Base-by-base conservation (phyloP, 2,329 filamentous ascomycete species). In the Alternaria incomplexa region DNA sequence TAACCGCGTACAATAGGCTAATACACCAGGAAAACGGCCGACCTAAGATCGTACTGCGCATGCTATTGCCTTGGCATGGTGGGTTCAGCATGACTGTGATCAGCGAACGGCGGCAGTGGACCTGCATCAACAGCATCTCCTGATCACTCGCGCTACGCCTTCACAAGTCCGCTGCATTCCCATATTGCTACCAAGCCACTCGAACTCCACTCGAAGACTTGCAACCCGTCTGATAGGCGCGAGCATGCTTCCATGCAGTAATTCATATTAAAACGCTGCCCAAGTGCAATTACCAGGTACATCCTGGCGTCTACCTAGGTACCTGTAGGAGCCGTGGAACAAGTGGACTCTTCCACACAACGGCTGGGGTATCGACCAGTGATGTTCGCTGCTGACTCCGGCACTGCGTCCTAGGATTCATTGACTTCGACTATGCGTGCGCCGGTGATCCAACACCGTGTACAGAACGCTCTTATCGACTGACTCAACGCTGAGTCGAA, bases 101-200 rank as follows among this genome's bases (percentile, higher is more conserved):
- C 65, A 70, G 63, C 70, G 53, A 67, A 64, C 65, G 60, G 63
- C 62, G 57, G 60, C 61, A 60, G 53, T 71, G 74, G 73, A 75
- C 74, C 74, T 77, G 76, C 76, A 78, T 72, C 61, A 68, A 62
- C 62, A 62, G 62, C 54, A 63, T 66, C 70, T 71, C 63, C 62
- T 71, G 66, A 67, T 61, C 63, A 67, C 60, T 64, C 65, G 50
- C 64, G 61, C 62, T 63, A 61, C 61, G 56, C 63, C 62, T 62
- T 45, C 60, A 56, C 59, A 69, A 58, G 63, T 70, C 59, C 55
- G 55, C 67, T 73, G 60, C 67, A 61, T 61, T 48, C 48, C 26
- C 65, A 70, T 69, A 74, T 74, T 74, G 56, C 69, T 58, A 69
- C 73, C 72, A 78, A 74, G 69, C 63, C 62, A 46, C 58, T 54